Evolutionary conservation across 345 rosid genomes (phyloP).

Genomic region (Boechera retrofracta): DNA sequence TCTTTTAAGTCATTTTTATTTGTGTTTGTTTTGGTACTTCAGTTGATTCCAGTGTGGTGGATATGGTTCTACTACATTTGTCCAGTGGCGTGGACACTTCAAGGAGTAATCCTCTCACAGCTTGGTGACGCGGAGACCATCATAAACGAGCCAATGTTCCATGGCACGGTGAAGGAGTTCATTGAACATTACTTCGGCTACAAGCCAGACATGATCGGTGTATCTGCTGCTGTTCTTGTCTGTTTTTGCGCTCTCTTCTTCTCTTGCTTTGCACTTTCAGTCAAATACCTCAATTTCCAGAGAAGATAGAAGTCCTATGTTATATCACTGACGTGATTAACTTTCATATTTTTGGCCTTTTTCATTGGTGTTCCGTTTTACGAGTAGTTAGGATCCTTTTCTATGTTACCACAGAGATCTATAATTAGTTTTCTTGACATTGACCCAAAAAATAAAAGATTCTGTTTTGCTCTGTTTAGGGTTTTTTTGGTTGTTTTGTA

Average conservation of each 20-base stretch:
- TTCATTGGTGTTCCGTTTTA: neutral
- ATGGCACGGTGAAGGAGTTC: constrained; percentile 69
- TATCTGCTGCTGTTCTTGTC: constrained; percentile 58
- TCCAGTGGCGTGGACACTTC: constrained; percentile 88
- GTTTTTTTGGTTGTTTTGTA: neutral
- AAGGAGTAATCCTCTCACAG: constrained; percentile 75
- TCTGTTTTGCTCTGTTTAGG: constrained; percentile 5
- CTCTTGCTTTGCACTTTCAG: constrained; percentile 61
- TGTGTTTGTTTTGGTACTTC: constrained; percentile 14
- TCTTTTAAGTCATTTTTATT: neutral
- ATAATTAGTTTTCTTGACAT: constrained; percentile 11
- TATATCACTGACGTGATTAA: neutral
- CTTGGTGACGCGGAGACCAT: constrained; percentile 77
- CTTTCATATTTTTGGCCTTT: neutral
- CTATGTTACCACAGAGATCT: neutral
- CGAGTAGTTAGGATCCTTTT: constrained; percentile 3
- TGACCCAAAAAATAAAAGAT: neutral
- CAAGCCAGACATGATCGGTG: constrained; percentile 53
- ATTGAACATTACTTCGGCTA: constrained; percentile 57
- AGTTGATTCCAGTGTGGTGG: constrained; percentile 95
- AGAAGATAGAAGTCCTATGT: constrained; percentile 50
- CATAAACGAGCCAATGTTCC: constrained; percentile 57
- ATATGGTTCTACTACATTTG: constrained; percentile 88
- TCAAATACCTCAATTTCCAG: constrained; percentile 79
- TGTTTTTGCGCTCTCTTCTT: constrained; percentile 71